phyloP scores from a whole-genome alignment of 1,284 basidiomycete genomes.

The Uromyces viciae-fabae region DNA sequence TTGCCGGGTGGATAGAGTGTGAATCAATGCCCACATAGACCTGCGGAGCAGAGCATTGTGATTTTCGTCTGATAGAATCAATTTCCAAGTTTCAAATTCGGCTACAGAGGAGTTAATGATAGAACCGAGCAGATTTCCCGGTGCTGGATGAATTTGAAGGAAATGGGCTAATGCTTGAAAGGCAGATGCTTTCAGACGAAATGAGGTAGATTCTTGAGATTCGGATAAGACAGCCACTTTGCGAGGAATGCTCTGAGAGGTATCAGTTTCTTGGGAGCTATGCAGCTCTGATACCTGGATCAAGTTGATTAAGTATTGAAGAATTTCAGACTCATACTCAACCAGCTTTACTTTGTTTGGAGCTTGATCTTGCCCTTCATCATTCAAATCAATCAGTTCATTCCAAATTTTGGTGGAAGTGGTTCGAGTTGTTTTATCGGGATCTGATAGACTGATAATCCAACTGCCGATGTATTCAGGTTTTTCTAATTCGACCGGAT shows the following conservation, averaged over 20 bases:
- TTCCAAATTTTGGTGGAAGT: constrained; percentile 26
- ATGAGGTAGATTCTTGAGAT: constrained; percentile 24
- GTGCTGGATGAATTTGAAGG: constrained; percentile 15
- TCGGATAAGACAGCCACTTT: constrained; percentile 31
- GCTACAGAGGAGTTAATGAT: constrained; percentile 1
- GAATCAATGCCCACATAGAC: constrained; percentile 38
- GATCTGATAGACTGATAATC: constrained; percentile 35
- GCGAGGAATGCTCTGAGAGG: constrained; percentile 16
- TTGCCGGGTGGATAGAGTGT: constrained; percentile 22
- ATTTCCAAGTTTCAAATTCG: constrained; percentile 22
- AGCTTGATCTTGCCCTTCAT: neutral
- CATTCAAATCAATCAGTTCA: constrained; percentile 13
- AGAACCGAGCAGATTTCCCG: constrained; percentile 9
- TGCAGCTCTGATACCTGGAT: neutral
- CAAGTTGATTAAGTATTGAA: constrained; percentile 21
- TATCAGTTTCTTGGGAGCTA: neutral
- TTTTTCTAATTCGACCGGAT: constrained; percentile 33
- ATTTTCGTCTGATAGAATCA: constrained; percentile 12
- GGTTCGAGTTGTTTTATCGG: constrained; percentile 15
- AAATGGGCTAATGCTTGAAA: constrained; percentile 33
- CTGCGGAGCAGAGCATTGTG: constrained; percentile 31
- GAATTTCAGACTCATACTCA: constrained; percentile 29
- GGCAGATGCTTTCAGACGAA: constrained; percentile 32
- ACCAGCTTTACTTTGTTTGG: constrained; percentile 19
- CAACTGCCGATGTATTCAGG: constrained; percentile 38